Percentiles rank a stretch among this genome's conserved stretches.
Evolutionary conservation across 768 basidiomycete genomes (phyloP).

Genomic region (Dentipellis fragilis): DNA sequence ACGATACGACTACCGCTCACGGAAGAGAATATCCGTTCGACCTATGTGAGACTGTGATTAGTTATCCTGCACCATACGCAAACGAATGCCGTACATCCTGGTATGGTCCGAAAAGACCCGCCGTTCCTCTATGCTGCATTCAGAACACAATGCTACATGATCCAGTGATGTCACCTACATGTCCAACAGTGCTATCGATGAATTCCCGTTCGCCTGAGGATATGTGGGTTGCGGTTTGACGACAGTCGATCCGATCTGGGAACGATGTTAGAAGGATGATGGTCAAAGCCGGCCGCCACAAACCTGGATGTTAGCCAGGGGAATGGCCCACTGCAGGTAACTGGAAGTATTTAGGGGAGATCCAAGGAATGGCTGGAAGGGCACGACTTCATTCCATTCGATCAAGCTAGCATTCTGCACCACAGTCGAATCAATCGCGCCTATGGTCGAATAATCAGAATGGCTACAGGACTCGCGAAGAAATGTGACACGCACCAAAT

Average conservation of each 20-base stretch:
- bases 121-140: conserved; percentile 40
- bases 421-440: conserved; percentile 66
- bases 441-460: conserved; percentile 23
- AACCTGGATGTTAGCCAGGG: conserved; percentile 46
- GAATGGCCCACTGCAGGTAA: conserved; percentile 71
- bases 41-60: conserved; percentile 29
- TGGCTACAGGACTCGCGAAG: background rate
- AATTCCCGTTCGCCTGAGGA: conserved; percentile 39
- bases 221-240: conserved; percentile 58
- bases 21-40: conserved; percentile 50
- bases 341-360: conserved; percentile 49
- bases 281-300: background rate
- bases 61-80: background rate
- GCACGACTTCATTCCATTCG: conserved; percentile 64
- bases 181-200: conserved; percentile 62
- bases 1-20: conserved; percentile 63
- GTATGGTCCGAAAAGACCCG: conserved; percentile 69
- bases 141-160: background rate
- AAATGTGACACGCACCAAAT: conserved; percentile 36
- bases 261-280: background rate
- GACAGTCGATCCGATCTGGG: conserved; percentile 2
- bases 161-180: conserved; percentile 36
- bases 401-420: conserved; percentile 51
- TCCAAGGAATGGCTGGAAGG: conserved; percentile 53
- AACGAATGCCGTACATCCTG: conserved; percentile 46